Evolutionary conservation across 441 rosid species (phyloP), one percentile per base, ranked within the genome.

Genomic region (Populus hybrid): DNA sequence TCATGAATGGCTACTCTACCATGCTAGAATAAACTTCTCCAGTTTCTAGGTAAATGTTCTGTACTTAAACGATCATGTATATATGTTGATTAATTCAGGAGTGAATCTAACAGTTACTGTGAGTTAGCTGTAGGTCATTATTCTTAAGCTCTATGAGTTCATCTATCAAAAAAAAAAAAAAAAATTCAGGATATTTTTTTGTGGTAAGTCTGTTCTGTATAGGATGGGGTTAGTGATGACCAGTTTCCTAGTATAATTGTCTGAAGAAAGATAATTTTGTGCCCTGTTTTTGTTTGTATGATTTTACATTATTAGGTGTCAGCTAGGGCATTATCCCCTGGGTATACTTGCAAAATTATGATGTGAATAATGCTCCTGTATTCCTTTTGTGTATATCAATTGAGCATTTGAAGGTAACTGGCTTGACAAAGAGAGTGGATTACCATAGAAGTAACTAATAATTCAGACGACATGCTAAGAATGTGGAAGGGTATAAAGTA

Each of bases 251-350:
- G 18, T 19, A 35, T 42, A 19, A 8, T 70, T 38, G 12, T 50
- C 32, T n/a, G 16, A 19, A 70, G 61, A 70, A 59, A 35, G 19
- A 23, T 5, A 16, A 8, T 57, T 35, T 3, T 63, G 34, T 61
- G 36, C 78, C 38, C 53, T 30, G 40, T 70, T 64, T 70, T 18
- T 23, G n/a, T 59, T 65, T 24, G 21, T 71, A 40, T 68, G 71
- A 75, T 75, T 75, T 36, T 74, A 68, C 36, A 72, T 69, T 19
- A 46, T 53, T 75, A 59, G 34, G 35, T 83, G 73, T 72, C 70
- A 28, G 53, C 50, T 38, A 67, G 67, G 79, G 79, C 75, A 32
- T 59, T 69, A 67, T 28, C 42, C 68, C 32, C n/a, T 63, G 4
- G 66, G 3, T 65, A 34, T 76, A 68, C 67, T 28, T 57, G 36